These are phyloP conservation scores for Dichotomopilus funicola DNA, from an alignment of 2,329 filamentous ascomycete genomes.

Conservation along the genomic window DNA sequence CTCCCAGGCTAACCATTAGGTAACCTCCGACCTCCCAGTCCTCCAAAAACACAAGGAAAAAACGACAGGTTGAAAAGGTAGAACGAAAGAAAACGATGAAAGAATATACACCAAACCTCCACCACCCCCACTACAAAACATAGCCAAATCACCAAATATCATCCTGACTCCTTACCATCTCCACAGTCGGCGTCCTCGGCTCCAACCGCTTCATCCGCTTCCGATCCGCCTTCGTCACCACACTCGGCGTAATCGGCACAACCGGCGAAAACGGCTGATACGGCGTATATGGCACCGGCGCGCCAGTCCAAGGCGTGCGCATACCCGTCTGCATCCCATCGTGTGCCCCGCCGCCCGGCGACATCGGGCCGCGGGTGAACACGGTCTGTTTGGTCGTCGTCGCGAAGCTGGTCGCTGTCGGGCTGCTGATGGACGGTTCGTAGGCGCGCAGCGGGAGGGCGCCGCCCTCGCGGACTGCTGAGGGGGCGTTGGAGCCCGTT, in stretches of 20 bases:
- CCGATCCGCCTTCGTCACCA: constrained; percentile 64
- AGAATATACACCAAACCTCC: background rate
- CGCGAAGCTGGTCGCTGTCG: constrained; percentile 35
- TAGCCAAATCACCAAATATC: constrained; percentile 54
- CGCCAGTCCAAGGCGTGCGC: constrained; percentile 53
- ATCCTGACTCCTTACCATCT: constrained; percentile 55
- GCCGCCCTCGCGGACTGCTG: constrained; percentile 51
- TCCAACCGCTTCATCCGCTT: constrained; percentile 61
- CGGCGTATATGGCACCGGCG: constrained; percentile 63
- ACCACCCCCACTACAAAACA: background rate
- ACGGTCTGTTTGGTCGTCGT: constrained; percentile 62
- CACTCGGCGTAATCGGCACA: constrained; percentile 67
- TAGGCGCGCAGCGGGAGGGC: constrained; percentile 56
- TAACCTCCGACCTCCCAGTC: background rate
- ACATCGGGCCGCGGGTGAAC: constrained; percentile 52
- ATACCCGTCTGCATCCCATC: constrained; percentile 46
- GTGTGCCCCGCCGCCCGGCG: constrained; percentile 37
- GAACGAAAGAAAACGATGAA: background rate
- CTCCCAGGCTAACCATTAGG: background rate
- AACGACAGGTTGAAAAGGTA: background rate
- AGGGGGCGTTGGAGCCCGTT: constrained; percentile 42
- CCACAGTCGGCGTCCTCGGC: constrained; percentile 55
- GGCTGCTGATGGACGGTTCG: constrained; percentile 49
- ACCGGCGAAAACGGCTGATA: constrained; percentile 75
- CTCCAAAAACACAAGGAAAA: background rate